Evolutionary conservation across 768 basidiomycete genomes (phyloP).

Genomic region (Tricholoma matsutake): DNA sequence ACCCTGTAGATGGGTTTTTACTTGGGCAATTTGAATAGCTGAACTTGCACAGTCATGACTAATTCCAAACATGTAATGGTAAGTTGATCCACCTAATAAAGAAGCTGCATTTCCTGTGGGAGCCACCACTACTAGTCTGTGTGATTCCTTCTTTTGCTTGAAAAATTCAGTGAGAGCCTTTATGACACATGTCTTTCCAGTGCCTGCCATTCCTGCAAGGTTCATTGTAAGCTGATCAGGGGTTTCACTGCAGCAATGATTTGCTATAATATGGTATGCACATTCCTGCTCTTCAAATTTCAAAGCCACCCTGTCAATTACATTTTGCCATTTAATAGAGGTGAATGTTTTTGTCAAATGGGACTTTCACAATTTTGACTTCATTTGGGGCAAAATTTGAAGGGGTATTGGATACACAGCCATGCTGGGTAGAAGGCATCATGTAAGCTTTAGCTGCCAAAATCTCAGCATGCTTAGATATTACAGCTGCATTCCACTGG

Average conservation of each 20-base stretch:
- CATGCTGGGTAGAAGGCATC: neutral
- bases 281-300: slow-evolving; percentile 26
- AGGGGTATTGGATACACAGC: neutral
- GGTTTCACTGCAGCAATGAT: slow-evolving; percentile 10
- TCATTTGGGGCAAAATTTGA: neutral
- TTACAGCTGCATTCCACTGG: neutral
- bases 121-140: slow-evolving; percentile 24
- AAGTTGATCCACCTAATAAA: slow-evolving; percentile 30
- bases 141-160: slow-evolving; percentile 16
- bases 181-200: slow-evolving; percentile 28
- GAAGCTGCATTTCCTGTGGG: slow-evolving; percentile 34
- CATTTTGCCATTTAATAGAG: neutral
- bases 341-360: slow-evolving; percentile 9
- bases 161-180: slow-evolving; percentile 20
- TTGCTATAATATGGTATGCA: slow-evolving; percentile 27
- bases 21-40: too few relatives aligned
- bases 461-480: neutral
- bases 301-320: slow-evolving; percentile 3
- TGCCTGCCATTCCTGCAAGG: slow-evolving; percentile 29
- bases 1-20: too few relatives aligned
- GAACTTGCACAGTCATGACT: neutral
- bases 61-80: slow-evolving; percentile 31
- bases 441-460: neutral
- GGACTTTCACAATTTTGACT: slow-evolving; percentile 6
- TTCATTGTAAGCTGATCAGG: slow-evolving; percentile 25